Evolutionary conservation across 2,329 filamentous ascomycete genomes (phyloP).

Genomic region (Exophiala sideris): DNA sequence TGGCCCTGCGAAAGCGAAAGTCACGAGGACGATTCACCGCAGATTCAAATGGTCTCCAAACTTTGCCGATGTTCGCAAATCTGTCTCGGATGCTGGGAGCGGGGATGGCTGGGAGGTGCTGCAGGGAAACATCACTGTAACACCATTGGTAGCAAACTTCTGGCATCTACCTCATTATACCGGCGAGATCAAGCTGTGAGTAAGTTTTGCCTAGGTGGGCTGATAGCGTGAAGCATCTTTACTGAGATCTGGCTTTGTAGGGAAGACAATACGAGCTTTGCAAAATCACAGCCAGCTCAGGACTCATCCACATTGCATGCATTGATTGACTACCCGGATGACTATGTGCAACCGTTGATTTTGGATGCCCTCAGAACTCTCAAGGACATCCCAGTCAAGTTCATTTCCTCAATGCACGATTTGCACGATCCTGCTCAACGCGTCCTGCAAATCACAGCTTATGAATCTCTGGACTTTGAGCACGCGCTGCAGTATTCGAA

Average conservation of each 20-base stretch:
- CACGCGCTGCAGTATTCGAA: slow-evolving; percentile 61
- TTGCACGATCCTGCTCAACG: slow-evolving; percentile 46
- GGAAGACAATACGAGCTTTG: slow-evolving; percentile 6
- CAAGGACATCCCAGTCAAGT: slow-evolving; percentile 52
- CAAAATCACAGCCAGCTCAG: not conserved
- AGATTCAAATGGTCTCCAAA: slow-evolving; percentile 94
- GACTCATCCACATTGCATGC: slow-evolving; percentile 56
- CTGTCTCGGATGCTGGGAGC: slow-evolving; percentile 72
- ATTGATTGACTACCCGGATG: slow-evolving; percentile 77
- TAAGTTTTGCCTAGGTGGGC: slow-evolving; percentile 35
- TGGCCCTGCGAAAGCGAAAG: slow-evolving; percentile 21
- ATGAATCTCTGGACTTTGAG: slow-evolving; percentile 84
- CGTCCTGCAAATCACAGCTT: slow-evolving; percentile 76
- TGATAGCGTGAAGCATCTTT: not conserved
- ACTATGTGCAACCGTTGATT: slow-evolving; percentile 85
- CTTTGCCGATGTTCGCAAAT: slow-evolving; percentile 82
- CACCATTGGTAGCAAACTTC: slow-evolving; percentile 88
- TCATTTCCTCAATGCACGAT: slow-evolving; percentile 52
- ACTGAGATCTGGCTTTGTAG: slow-evolving; percentile 8
- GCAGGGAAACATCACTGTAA: slow-evolving; percentile 83
- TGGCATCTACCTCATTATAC: slow-evolving; percentile 68
- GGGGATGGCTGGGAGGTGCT: slow-evolving; percentile 92
- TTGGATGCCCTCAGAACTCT: slow-evolving; percentile 67
- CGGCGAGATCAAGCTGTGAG: slow-evolving; percentile 80
- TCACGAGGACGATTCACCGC: slow-evolving; percentile 62